Base-by-base conservation (phyloP, 1,284 basidiomycete genomes). In the Cerrena zonata region DNA sequence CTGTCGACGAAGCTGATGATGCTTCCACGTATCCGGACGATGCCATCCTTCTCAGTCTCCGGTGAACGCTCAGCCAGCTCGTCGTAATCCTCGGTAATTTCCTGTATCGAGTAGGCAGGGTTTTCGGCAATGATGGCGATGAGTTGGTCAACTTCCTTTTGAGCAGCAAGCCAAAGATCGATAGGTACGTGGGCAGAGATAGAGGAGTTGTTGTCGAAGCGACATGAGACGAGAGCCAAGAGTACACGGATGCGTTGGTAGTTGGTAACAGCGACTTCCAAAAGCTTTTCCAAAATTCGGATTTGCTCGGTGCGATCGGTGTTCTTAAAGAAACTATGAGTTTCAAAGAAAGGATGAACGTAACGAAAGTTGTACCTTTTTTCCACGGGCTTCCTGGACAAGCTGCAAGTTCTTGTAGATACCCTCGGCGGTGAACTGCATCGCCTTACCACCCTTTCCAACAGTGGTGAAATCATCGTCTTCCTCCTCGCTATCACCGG, bases 231-330 rank as follows among this genome's bases (percentile, higher is more conserved):
- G 48, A 99, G 80, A 42, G 93, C 90, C 49, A 99, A 81, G 34
- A 99, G 84, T 45, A 99, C 92, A 50, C 96, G 89, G 58, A 99
- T 93, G 58, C 84, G 85, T 66, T 96, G 92, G 71, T 99, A 99
- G 0, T 89, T 73, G 11, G 92, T 94, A 34, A 80, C 81, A 11
- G 94, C 86, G 15, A 95, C 89, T 58, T 87, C 85, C 25, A 95
- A 78, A n/a, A 98, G 79, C 64, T 89, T 87, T 64, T 91, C 85
- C 19, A 99, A 79, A 53, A 93, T 92, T 53, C 84, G 83, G 58
- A 97, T 91, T 76, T 98, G 95, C 71, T 98, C 94, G 40, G 80
- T 80, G 55, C 96, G 86, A 70, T 99, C 94, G 46, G 96, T 99
- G 71, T 95, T 95, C 92, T 95, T 24, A 24, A 30, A 30, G 26